Base-by-base conservation (phyloP, 106 monocot species). In the Chionographis japonica region DNA sequence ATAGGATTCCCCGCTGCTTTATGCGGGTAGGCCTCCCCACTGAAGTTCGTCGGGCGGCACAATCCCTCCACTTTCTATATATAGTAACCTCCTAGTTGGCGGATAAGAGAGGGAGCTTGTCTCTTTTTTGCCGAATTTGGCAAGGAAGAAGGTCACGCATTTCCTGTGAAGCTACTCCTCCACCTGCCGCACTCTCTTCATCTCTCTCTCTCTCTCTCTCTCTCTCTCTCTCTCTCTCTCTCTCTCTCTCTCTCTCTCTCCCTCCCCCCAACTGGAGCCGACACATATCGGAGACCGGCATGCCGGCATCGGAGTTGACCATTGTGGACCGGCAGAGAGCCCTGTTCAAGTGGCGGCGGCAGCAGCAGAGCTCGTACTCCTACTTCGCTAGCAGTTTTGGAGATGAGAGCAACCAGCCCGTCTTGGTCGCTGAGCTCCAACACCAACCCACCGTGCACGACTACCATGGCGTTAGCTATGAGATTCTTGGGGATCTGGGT, bases 121-220 rank as follows among this genome's bases (percentile, higher is more conserved):
- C 27, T 27, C 27, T 27, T 27, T 27, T 27, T 27, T 27, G 27
- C 27, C 27, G 27, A 27, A 27, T 27, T 27, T 27, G 27, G 27
- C 27, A 27, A 27, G 27, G 27, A 27, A 27, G 27, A 27, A 27
- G 27, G 27, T 0, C 27, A 27, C 27, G 27, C 27, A 1, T 27
- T 52, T 52, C 51, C 51, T 13, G 12, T 13, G 14, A 5, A 11
- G 14, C 54, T 55, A 3, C 17, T 20, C 20, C 58, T 58, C 58
- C 17, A 15, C 20, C 58, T 58, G 17, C 17, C 58, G n/a, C 58
- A n/a, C 58, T 14, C 58, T 58, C 58, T 58, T 20, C 17, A 1
- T 58, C 58, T 58, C 58, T 58, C 58, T 58, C 58, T 58, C 58
- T 58, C 58, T 58, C 58, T 14, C 58, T 58, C 58, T 58, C 58